Percentiles rank a stretch among this genome's conserved stretches.
Conservation (phyloP, 495 filamentous ascomycete genomes). For the Xylaria sp. region DNA sequence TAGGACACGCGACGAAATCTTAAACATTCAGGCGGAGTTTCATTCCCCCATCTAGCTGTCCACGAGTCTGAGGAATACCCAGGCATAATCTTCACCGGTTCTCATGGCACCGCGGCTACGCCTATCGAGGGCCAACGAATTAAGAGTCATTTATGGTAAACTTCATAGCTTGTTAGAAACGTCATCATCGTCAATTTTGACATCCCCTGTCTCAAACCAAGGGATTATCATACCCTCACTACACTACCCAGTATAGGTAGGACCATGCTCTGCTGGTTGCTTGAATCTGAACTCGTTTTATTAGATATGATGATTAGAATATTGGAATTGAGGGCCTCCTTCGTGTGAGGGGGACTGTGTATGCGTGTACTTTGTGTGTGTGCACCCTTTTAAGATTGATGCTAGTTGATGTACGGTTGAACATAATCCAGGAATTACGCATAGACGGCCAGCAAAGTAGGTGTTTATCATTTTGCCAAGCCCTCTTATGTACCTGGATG, state of each 20-base stretch:
- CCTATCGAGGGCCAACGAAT: conserved; percentile 18
- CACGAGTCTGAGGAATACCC: not conserved
- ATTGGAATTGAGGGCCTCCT: not conserved
- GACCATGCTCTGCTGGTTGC: not conserved
- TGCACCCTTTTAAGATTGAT: not conserved
- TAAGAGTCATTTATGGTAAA: conserved; percentile 15
- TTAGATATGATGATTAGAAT: not conserved
- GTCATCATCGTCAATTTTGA: not conserved
- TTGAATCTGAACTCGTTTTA: not conserved
- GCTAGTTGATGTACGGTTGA: not conserved
- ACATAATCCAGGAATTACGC: not conserved
- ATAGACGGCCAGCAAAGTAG: not conserved
- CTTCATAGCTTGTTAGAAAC: conserved; percentile 14
- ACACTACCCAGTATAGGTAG: too few species aligned
- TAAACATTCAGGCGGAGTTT: not conserved
- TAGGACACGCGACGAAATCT: conserved; percentile 7
- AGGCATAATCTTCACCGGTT: conserved; percentile 8
- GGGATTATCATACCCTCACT: not conserved
- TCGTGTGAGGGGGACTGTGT: not conserved
- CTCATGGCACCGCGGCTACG: conserved; percentile 8
- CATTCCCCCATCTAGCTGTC: not conserved
- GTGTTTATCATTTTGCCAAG: conserved; percentile 1
- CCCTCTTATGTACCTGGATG: not conserved
- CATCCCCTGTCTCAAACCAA: not conserved
- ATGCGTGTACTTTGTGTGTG: not conserved